Evolutionary conservation across 768 basidiomycete genomes (phyloP).

Genomic region (Boletus coccyginus): DNA sequence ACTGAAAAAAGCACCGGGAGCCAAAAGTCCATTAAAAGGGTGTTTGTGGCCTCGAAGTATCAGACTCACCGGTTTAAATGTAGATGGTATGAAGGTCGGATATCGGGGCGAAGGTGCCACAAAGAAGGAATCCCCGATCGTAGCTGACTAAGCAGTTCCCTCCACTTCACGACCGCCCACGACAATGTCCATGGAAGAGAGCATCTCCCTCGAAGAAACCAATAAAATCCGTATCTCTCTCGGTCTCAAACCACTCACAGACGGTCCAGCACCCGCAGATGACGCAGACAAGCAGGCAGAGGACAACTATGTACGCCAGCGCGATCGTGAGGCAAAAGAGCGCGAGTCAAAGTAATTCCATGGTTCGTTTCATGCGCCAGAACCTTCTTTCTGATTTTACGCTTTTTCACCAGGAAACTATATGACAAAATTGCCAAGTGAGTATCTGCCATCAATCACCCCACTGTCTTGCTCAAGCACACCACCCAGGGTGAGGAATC

Average conservation of each 20-base stretch:
- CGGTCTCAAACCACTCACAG: constrained; percentile 90
- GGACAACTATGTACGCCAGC: constrained; percentile 74
- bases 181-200: constrained; percentile 73
- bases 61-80: neutral
- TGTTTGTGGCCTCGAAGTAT: neutral
- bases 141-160: constrained; percentile 11
- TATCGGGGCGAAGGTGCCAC: neutral
- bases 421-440: constrained; percentile 83
- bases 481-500: constrained; percentile 82
- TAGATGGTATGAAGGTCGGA: neutral
- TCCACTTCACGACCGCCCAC: neutral
- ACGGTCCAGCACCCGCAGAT: constrained; percentile 67
- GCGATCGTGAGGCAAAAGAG: constrained; percentile 67
- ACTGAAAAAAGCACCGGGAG: constrained; percentile 10
- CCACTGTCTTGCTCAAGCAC: constrained; percentile 38
- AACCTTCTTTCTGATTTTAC: constrained; percentile 18
- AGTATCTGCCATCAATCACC: constrained; percentile 41
- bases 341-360: constrained; percentile 71
- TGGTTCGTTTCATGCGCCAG: constrained; percentile 16
- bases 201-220: constrained; percentile 90
- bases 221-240: constrained; percentile 94
- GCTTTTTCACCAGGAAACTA: constrained; percentile 50
- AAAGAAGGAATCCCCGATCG: too few species aligned
- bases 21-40: constrained; percentile 8
- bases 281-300: constrained; percentile 83